Evolutionary conservation across 208 protist species (phyloP), one percentile per base, ranked within the genome.

Genomic region (Wallacemonas sp.): DNA sequence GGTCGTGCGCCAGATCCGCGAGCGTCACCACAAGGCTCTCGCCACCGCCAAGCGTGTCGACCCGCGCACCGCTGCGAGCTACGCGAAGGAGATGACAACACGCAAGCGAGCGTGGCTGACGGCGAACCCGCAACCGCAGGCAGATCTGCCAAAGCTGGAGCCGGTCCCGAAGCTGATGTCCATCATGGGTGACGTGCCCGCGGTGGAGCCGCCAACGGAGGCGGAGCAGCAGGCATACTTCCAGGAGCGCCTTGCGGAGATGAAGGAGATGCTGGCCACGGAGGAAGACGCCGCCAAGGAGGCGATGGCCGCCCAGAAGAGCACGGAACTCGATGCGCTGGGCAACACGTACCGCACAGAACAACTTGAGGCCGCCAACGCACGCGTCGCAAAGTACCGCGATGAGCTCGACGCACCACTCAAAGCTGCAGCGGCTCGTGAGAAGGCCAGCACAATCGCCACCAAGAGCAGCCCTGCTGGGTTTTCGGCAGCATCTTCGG

Each of bases 81-180:
- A 80, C 34, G 32, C 47, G 2, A 61, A 72, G 14, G 54, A 74
- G 56, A 44, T 84, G 17, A 67, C 63, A 24, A 74, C 70, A 46
- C 43, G 68, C 19, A 78, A 88, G 49, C 67, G 69, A 1, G 61
- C 34, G 39, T 91, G 85, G 85, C 21, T 85, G 33, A 61, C 64
- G 46, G 68, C 57, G 41, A 68, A 91, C 63, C 85, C 78, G 1
- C 48, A 73, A 1, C 54, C 39, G 29, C 73, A 79, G 73, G 39
- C 27, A 11, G 44, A 55, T 1, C 54, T 80, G 65, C 78, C 75
- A 0, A 49, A 54, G 17, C 61, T 83, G 8, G 56, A 70, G 17
- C 61, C 74, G 17, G 62, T 85, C 0, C 78, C 78, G 3, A 55
- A 65, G n/a, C 38, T 84, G 29, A 46, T 56, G 11, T 66, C 70